Percentiles rank a stretch among this genome's conserved stretches.
phyloP scores from a whole-genome alignment of 768 basidiomycete genomes.

The Podaxis sp. region DNA sequence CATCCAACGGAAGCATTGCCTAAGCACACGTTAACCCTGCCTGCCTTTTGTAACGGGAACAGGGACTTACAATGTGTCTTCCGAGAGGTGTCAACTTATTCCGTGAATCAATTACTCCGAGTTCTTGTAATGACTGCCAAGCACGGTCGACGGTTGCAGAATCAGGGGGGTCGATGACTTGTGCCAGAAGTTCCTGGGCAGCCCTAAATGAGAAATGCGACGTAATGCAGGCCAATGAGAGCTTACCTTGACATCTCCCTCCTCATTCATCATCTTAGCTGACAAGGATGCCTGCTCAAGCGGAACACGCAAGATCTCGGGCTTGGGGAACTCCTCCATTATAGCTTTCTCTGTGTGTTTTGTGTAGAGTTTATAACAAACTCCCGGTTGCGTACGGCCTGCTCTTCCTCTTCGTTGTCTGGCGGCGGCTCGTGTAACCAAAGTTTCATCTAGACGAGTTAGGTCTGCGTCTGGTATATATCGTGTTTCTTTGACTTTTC shows the following conservation, averaged over 20 bases:
- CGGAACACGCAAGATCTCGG: slow-evolving; percentile 86
- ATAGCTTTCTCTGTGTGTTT: slow-evolving; percentile 43
- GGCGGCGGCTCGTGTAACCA: slow-evolving; percentile 75
- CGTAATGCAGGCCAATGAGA: slow-evolving; percentile 9
- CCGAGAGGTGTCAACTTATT: slow-evolving; percentile 79
- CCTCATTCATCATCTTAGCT: slow-evolving; percentile 74
- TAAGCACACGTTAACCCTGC: slow-evolving; percentile 20
- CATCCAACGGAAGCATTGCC: slow-evolving; percentile 84
- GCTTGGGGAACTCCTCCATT: slow-evolving; percentile 68
- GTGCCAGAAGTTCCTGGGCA: slow-evolving; percentile 53
- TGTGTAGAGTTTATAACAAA: slow-evolving; percentile 89
- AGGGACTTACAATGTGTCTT: slow-evolving; percentile 57
- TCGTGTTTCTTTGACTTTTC: slow-evolving; percentile 81
- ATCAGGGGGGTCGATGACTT: slow-evolving; percentile 83
- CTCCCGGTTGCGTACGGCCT: slow-evolving; percentile 76
- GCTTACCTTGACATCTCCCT: slow-evolving; percentile 71
- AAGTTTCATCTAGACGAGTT: slow-evolving; percentile 73
- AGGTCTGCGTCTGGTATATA: slow-evolving; percentile 68
- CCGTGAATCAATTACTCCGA: slow-evolving; percentile 69
- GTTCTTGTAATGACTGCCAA: slow-evolving; percentile 63
- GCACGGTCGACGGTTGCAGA: slow-evolving; percentile 73
- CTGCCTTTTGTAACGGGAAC: neutral
- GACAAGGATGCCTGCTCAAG: slow-evolving; percentile 78
- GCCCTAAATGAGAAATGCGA: neutral
- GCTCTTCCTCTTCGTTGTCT: slow-evolving; percentile 86